Conservation (phyloP, 2,329 filamentous ascomycete species). For the Beauveria scarabaeidicola region DNA sequence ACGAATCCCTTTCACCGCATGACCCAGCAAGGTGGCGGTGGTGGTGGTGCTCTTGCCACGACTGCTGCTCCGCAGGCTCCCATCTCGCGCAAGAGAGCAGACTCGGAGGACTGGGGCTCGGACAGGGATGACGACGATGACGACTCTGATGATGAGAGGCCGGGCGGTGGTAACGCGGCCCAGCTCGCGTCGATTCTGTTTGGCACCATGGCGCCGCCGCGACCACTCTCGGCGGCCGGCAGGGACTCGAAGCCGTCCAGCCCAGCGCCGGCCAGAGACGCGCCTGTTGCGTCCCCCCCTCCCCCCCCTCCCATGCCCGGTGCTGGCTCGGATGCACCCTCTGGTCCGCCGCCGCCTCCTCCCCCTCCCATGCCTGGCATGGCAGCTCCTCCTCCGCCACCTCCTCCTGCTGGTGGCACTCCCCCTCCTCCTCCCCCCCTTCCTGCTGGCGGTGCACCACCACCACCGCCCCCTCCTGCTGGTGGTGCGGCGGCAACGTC, state of each 20-base stretch:
- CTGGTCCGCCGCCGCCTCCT: slow-evolving; percentile 24
- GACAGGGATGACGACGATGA: slow-evolving; percentile 52
- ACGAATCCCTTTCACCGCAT: slow-evolving; percentile 95
- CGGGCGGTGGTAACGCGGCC: slow-evolving; percentile 75
- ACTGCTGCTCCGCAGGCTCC: slow-evolving; percentile 39
- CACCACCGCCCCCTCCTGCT: slow-evolving; percentile 34
- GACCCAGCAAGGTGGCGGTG: slow-evolving; percentile 44
- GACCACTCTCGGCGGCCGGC: slow-evolving; percentile 75
- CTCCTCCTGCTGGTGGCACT: slow-evolving; percentile 26
- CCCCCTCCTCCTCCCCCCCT: slow-evolving; percentile 30
- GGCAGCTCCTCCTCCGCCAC: slow-evolving; percentile 20
- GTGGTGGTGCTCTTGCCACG: slow-evolving; percentile 16
- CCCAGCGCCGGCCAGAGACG: slow-evolving; percentile 31
- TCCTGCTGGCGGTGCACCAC: slow-evolving; percentile 25
- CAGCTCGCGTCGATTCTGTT: slow-evolving; percentile 92
- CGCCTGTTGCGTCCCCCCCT: slow-evolving; percentile 30
- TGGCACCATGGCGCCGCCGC: slow-evolving; percentile 90
- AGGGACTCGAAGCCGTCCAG: slow-evolving; percentile 47
- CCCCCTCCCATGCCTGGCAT: slow-evolving; percentile 20
- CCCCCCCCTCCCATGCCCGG: slow-evolving; percentile 26
- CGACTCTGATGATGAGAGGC: slow-evolving; percentile 69
- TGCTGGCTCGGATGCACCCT: slow-evolving; percentile 20
- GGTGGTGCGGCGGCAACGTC: slow-evolving; percentile 29
- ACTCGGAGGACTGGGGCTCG: slow-evolving; percentile 74
- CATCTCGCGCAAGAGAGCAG: slow-evolving; percentile 45